Percentiles rank a stretch among this genome's conserved stretches.
These are phyloP conservation scores for Camillea tinctor DNA, from an alignment of 2,329 filamentous ascomycete genomes.

Conservation along the genomic window DNA sequence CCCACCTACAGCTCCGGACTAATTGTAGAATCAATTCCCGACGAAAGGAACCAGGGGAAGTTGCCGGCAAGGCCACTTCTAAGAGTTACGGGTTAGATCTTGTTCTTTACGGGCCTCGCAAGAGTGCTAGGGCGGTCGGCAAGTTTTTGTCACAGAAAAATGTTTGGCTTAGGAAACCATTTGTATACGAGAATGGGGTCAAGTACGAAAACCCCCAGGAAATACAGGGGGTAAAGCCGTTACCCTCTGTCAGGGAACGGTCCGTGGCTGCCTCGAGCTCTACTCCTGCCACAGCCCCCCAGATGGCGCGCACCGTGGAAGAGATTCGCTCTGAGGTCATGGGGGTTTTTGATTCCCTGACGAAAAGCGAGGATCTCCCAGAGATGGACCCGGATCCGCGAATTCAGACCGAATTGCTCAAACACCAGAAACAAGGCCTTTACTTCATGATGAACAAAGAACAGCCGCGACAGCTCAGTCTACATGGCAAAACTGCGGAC, in stretches of 20 bases:
- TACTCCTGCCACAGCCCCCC: conserved; percentile 21
- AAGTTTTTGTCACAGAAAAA: conserved; percentile 63
- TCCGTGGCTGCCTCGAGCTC: conserved; percentile 14
- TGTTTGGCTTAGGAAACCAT: conserved; percentile 64
- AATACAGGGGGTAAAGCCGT: conserved; percentile 45
- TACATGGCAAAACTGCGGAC: conserved; percentile 58
- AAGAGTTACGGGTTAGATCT: conserved; percentile 64
- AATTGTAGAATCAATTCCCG: conserved; percentile 70
- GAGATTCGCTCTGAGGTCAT: conserved; percentile 84
- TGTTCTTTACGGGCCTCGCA: conserved; percentile 76
- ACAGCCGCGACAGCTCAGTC: conserved; percentile 57
- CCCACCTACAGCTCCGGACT: conserved; percentile 63
- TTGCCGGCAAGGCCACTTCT: conserved; percentile 61
- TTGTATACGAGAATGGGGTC: conserved; percentile 55
- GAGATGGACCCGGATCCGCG: conserved; percentile 63
- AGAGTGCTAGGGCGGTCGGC: conserved; percentile 64
- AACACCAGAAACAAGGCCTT: conserved; percentile 87
- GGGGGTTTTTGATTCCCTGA: conserved; percentile 83
- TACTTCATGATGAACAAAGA: conserved; percentile 84
- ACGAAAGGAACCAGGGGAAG: conserved; percentile 61
- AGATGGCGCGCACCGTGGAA: conserved; percentile 66
- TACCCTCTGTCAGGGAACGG: conserved; percentile 34
- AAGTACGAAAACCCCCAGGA: conserved; percentile 76
- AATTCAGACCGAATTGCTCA: conserved; percentile 68
- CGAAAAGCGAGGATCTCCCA: conserved; percentile 72